Base-by-base conservation (phyloP, 495 filamentous ascomycete genomes). In the Parathielavia hyrcaniae region DNA sequence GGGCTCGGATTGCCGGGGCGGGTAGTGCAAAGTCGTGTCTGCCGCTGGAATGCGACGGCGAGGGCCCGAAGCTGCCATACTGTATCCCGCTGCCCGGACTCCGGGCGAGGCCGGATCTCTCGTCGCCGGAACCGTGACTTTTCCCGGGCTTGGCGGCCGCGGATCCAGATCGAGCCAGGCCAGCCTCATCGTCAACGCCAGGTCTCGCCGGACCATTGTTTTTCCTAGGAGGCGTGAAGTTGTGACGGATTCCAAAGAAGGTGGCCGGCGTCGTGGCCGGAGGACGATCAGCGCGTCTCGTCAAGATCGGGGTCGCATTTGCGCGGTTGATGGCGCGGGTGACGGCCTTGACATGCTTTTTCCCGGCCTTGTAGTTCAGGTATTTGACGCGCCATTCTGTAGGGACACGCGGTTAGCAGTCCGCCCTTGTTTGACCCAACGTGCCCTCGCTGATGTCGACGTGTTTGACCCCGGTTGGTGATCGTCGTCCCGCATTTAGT, bases 341-440 rank as follows among this genome's bases (percentile, higher is more conserved):
- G 50, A 95, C 80, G 34, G 83, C 82, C 69, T 93, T 96, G 70
- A 96, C 77, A 69, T 89, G 86, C 74, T 96, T 95, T 72, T 96
- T 96, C 32, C 88, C 91, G 46, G 83, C 86, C 79, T 90, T 95
- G 77, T 96, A 96, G 73, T 96, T 83, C 57, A 96, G 79, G 72
- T 96, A 96, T 71, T 95, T 95, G 61, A 81, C 83, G 62, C 86
- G 82, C 91, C 91, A 96, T 80, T 96, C 91, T 76, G 59, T 7
- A 7, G 20, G 35, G 19, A 20, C 26, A 19, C 12, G 9, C n/a
- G 35, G 46, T 49, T 8, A 44, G 55, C 8, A 4, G 1, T 1
- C 43, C 7, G 53, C 20, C 10, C 26, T 4, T 22, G 35, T 36
- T 13, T 2, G 12, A 4, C 12, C 5, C 11, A 19, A 7, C 11